phyloP scores from a whole-genome alignment of 352 stramenopile genomes.

The Globisporangium lucens region DNA sequence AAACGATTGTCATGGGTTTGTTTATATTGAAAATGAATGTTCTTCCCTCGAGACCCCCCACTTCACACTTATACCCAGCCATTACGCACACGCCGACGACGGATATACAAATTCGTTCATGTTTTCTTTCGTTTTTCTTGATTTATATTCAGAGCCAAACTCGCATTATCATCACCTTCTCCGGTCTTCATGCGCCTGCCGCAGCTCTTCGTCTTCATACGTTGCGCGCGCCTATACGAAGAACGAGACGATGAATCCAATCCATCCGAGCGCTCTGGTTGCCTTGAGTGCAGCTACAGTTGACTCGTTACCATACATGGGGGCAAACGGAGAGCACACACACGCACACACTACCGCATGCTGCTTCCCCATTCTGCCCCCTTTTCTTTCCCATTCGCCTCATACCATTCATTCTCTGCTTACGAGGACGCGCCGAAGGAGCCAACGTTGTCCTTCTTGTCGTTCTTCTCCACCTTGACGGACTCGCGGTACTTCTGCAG shows the following conservation, averaged over 20 bases:
- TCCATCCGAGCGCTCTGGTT: neutral
- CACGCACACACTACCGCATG: neutral
- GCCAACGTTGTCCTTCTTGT: conserved; percentile 90
- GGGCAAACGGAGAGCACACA: neutral
- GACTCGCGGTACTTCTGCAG: conserved; percentile 98
- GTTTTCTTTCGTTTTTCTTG: neutral
- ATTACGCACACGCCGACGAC: neutral
- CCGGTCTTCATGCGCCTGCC: neutral
- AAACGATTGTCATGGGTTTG: neutral
- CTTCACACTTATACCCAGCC: neutral
- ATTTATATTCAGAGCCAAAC: conserved; percentile 1
- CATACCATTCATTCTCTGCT: neutral
- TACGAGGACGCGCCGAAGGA: conserved; percentile 84
- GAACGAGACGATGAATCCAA: neutral
- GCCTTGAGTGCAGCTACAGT: conserved; percentile 6
- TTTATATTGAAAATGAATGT: conserved; percentile 4
- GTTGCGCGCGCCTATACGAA: neutral
- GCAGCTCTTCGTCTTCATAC: neutral
- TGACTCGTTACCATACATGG: conserved; percentile 14
- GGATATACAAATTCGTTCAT: neutral
- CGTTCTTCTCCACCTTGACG: conserved; percentile 89
- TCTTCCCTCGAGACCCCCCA: neutral
- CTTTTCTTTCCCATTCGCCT: neutral
- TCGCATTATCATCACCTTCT: neutral
- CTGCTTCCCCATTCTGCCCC: neutral